These are phyloP conservation scores for Strobilomyces echinocephalus DNA, from an alignment of 768 basidiomycete genomes.

Conservation along the genomic window DNA sequence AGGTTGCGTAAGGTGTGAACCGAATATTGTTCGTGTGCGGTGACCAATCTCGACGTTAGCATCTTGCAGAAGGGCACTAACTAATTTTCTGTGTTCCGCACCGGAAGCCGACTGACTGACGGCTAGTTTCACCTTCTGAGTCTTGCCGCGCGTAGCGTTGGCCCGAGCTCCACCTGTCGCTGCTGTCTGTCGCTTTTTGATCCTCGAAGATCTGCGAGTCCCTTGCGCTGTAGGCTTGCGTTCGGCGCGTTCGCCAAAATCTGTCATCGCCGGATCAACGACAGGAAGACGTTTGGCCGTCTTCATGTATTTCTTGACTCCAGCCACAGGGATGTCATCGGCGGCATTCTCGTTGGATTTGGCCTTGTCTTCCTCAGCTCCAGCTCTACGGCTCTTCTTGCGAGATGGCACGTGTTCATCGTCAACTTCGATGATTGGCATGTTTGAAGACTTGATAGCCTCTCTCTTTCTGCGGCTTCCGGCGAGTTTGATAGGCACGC, in stretches of 20 bases:
- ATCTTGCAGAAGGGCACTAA: background rate
- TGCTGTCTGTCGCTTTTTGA: constrained; percentile 11
- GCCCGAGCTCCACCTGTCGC: constrained; percentile 7
- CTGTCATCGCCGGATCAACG: constrained; percentile 10
- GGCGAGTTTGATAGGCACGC: constrained; percentile 9
- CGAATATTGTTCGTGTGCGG: background rate
- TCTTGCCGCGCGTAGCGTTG: constrained; percentile 27
- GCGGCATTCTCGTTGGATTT: background rate
- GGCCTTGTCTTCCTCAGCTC: background rate
- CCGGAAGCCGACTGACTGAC: background rate
- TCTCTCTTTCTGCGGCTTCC: constrained; percentile 30
- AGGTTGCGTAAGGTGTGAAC: background rate
- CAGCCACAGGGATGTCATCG: constrained; percentile 2
- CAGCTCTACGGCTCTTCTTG: constrained; percentile 19
- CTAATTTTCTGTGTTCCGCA: background rate
- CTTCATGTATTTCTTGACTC: constrained; percentile 31
- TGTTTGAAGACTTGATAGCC: background rate
- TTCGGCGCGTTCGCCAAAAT: constrained; percentile 34
- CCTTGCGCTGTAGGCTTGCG: background rate
- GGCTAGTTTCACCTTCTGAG: constrained; percentile 4
- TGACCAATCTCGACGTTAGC: background rate
- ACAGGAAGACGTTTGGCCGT: constrained; percentile 31
- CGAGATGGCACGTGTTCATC: constrained; percentile 12
- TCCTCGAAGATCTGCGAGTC: constrained; percentile 16
- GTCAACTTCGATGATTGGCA: constrained; percentile 6